Percentiles rank a stretch among this genome's conserved stretches.
These are phyloP conservation scores for Emmonsiellopsis sp. DNA, from an alignment of 2,329 filamentous ascomycete species.

Conservation along the genomic window DNA sequence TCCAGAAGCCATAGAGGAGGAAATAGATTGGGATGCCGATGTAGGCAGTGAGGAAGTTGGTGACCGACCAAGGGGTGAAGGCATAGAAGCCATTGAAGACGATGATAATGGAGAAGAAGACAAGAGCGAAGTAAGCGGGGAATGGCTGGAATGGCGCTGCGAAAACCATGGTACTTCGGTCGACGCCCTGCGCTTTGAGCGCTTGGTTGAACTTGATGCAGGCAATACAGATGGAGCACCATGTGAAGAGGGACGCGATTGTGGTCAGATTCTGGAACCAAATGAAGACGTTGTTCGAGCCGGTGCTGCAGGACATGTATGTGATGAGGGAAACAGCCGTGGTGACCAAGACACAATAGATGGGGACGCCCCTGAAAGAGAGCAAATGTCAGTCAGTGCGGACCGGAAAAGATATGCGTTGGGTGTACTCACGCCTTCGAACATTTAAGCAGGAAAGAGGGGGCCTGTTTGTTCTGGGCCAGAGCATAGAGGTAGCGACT, in stretches of 20 bases:
- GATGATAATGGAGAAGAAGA: constrained; percentile 53
- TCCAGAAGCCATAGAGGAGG: constrained; percentile 24
- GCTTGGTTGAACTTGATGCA: constrained; percentile 39
- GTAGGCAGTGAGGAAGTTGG: constrained; percentile 40
- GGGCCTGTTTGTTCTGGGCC: constrained; percentile 42
- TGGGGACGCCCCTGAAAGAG: constrained; percentile 31
- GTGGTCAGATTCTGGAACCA: constrained; percentile 39
- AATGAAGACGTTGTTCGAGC: constrained; percentile 32
- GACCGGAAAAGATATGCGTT: constrained; percentile 21
- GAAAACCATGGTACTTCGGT: constrained; percentile 29
- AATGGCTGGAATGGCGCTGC: constrained; percentile 42
- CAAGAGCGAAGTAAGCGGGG: constrained; percentile 51
- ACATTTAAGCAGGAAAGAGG: constrained; percentile 41
- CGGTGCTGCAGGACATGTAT: constrained; percentile 32
- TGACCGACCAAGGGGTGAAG: constrained; percentile 23
- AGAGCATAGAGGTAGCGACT: constrained; percentile 43
- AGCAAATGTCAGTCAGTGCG: constrained; percentile 7
- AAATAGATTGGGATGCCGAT: constrained; percentile 33
- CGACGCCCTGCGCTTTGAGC: constrained; percentile 29
- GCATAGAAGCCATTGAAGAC: constrained; percentile 53
- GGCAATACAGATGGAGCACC: constrained; percentile 36
- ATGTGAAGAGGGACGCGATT: constrained; percentile 36
- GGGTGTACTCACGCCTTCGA: constrained; percentile 31
- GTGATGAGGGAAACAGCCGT: constrained; percentile 34
- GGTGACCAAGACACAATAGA: constrained; percentile 32